Evolutionary conservation across 345 rosid species (phyloP).

Genomic region (Clarkia xantiana): DNA sequence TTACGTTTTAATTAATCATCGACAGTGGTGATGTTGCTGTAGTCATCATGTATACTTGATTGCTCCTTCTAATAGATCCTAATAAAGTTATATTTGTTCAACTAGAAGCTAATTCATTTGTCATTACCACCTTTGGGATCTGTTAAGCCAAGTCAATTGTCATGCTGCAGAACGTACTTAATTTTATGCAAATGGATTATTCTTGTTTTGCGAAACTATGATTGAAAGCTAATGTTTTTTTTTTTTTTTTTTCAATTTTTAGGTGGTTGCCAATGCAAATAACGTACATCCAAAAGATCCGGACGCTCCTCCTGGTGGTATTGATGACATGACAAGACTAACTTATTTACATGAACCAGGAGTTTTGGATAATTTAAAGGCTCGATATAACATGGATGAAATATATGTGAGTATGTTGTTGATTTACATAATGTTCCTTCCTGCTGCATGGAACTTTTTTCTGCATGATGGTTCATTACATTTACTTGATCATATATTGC

Average conservation of each 20-base stretch:
- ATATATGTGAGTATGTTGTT: constrained; percentile 60
- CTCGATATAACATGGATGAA: constrained; percentile 65
- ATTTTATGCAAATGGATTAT: neutral
- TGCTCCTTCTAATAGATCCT: too few species aligned
- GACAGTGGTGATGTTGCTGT: too few species aligned
- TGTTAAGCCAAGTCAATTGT: too few species aligned
- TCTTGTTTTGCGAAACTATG: neutral
- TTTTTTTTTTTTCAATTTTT: neutral
- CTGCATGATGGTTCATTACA: too few species aligned
- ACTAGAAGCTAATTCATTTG: too few species aligned
- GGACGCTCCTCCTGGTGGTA: constrained; percentile 29
- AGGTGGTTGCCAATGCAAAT: constrained; percentile 58
- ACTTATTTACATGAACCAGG: constrained; percentile 97
- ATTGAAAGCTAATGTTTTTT: neutral
- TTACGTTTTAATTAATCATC: neutral
- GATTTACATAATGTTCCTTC: neutral
- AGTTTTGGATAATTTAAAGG: constrained; percentile 61
- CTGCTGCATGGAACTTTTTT: too few species aligned
- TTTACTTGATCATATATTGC: constrained; percentile 13
- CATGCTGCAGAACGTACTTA: too few species aligned
- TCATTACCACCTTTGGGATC: too few species aligned
- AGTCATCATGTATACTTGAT: too few species aligned
- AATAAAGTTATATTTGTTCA: too few species aligned
- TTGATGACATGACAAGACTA: constrained; percentile 94
- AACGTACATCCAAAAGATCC: constrained; percentile 63